These are phyloP conservation scores for Rhododendron williamsianum DNA, from an alignment of 148 eudicot species.

Conservation along the genomic window DNA sequence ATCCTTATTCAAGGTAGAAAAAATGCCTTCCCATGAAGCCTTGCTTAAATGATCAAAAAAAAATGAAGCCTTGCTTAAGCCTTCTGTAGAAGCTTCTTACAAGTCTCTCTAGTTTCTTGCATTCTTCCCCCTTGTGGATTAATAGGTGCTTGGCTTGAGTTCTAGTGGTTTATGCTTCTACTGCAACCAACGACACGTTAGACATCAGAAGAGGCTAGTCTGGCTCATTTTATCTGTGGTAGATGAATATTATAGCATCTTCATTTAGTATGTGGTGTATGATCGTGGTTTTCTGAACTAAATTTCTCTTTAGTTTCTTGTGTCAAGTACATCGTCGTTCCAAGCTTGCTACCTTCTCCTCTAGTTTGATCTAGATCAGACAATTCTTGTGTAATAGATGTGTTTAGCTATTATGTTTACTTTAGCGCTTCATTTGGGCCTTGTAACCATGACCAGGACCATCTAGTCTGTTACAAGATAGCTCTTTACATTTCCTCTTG, in stretches of 20 bases:
- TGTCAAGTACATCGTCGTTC: neutral
- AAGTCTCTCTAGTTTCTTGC: constrained; percentile 31
- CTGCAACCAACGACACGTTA: constrained; percentile 23
- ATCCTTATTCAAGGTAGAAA: constrained; percentile 68
- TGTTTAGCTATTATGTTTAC: constrained; percentile 3
- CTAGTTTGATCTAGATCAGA: constrained; percentile 12
- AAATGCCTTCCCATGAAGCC: constrained; percentile 14
- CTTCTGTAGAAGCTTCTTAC: constrained; percentile 34
- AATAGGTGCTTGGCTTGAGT: constrained; percentile 31
- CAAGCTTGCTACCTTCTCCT: constrained; percentile 2
- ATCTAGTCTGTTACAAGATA: constrained; percentile 1
- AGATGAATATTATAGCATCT: neutral
- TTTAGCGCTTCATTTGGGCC: constrained; percentile 6
- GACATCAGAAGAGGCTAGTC: constrained; percentile 18
- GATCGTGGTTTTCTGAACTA: constrained; percentile 11
- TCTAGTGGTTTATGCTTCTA: constrained; percentile 30
- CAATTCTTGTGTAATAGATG: neutral
- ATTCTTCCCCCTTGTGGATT: constrained; percentile 8
- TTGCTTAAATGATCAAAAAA: neutral
- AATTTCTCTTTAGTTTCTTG: constrained; percentile 6
- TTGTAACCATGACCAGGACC: neutral
- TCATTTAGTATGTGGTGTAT: constrained; percentile 4
- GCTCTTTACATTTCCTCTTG: neutral
- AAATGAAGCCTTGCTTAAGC: constrained; percentile 13
- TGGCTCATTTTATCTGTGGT: neutral